Base-by-base conservation (phyloP, 257 asterid genomes). In the Plantago major region DNA sequence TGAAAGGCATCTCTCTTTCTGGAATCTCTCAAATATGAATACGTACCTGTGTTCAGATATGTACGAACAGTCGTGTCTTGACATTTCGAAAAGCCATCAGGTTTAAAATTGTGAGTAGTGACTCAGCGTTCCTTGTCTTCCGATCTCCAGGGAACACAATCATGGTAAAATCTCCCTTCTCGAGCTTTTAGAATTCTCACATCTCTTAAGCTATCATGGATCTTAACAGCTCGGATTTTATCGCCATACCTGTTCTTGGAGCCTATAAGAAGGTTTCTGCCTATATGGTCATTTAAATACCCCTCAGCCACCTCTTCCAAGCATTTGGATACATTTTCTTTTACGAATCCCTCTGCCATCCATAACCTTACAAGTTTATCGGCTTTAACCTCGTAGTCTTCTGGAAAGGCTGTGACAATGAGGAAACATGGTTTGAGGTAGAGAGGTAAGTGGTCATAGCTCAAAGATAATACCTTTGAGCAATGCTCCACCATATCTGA, bases 321-420 rank as follows among this genome's bases (percentile, higher is more conserved):
- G 3, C 11, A 44, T 30, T 62, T n/a, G 2, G 2, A 12, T 22
- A 0, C 16, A 5, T 3, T 42, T 46, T 10, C 28, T 15, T 45
- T 42, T 6, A 69, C 8, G 7, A 62, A 47, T 18, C 64, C 74
- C 13, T 55, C 68, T 0, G 69, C 74, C 46, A 55, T 37, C 69
- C 69, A 69, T 33, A 62, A 47, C 13, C 47, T 28, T 0, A 55
- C 14, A 30, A 69, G 66, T 9, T 1, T 11, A 0, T 12, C 8
- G 37, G 47, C 74, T 11, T 9, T 6, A 11, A 69, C 46, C 8
- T 33, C 57, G 15, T 11, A 17, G 37, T 56, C 52, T 40, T 55
- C 58, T 9, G 59, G 68, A n/a, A 69, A 69, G 10, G 40, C 30
- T 19, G 14, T 10, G 16, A 46, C 16, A 15, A 11, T 2, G 50